phyloP scores from a whole-genome alignment of 2,329 filamentous ascomycete genomes.

The Pseudogymnoascus sp. region DNA sequence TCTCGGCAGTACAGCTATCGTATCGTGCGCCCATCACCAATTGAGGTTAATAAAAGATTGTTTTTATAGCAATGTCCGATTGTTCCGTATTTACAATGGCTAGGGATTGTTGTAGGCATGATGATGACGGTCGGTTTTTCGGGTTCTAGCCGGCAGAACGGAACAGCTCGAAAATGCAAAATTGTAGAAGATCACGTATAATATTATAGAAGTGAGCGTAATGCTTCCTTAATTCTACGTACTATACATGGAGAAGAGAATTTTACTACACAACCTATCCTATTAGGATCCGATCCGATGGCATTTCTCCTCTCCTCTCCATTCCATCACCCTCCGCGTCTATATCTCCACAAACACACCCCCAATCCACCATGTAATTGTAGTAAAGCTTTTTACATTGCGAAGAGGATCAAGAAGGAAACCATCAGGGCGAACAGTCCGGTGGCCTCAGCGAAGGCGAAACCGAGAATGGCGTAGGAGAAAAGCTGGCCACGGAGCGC shows the following conservation, averaged over 20 bases:
- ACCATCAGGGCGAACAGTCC: constrained; percentile 49
- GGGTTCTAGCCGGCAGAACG: background rate
- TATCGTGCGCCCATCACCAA: constrained; percentile 3
- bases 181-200: constrained; percentile 7
- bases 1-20: constrained; percentile 2
- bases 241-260: constrained; percentile 7
- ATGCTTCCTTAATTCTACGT: constrained; percentile 8
- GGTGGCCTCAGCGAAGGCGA: constrained; percentile 56
- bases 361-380: constrained; percentile 1
- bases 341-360: background rate
- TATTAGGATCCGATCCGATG: constrained; percentile 8
- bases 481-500: constrained; percentile 48
- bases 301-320: constrained; percentile 7
- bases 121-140: background rate
- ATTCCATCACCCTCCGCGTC: constrained; percentile 6
- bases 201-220: constrained; percentile 8
- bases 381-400: constrained; percentile 6
- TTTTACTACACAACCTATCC: constrained; percentile 8
- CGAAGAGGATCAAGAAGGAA: constrained; percentile 22
- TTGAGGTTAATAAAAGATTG: background rate
- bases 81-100: background rate
- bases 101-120: background rate
- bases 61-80: background rate
- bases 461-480: constrained; percentile 56
- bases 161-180: background rate